Evolutionary conservation across 768 basidiomycete genomes (phyloP), one percentile per base, ranked within the genome.

Genomic region (Tulasnella sp.): DNA sequence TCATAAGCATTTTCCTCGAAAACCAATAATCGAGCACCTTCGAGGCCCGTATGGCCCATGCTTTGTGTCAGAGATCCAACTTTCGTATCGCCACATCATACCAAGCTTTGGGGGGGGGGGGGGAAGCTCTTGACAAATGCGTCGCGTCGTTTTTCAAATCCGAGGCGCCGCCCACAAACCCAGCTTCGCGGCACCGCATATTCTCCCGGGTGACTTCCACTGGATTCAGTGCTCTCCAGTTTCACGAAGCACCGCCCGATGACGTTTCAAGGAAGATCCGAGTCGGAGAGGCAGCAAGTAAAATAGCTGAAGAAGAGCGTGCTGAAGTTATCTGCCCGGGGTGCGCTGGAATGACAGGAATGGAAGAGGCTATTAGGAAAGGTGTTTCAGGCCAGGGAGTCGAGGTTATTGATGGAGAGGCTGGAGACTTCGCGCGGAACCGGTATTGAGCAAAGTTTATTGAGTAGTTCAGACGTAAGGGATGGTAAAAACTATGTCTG

Each of bases 1-100:
- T 6, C 37, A 6, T 6, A 37, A 79, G 3, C 18, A 54, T 24
- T 80, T 48, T 31, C 85, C 85, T n/a, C 12, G 64, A 28, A 77
- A 41, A 4, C 81, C 81, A 28, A 85, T 86, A 11, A 81, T 87
- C 24, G 86, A n/a, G 85, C 58, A 87, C 87, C 76, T 85, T 87
- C 82, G 86, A 88, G 80, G 85, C 86, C 37, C 2, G 37, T 37
- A 37, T 86, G 73, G 76, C 86, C 40, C 83, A 85, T 42, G 84
- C 85, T 16, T 75, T 85, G 54, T 46, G 44, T 7, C 79, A 81
- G 75, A 84, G 82, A 20, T 48, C 78, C 42, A 82, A 81, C 20
- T 88, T 86, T 78, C 86, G 85, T 37, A 86, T 87, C 78, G 85
- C 87, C 31, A 86, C 86, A 54, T 87, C 86, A 6, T 86, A 86